phyloP scores from a whole-genome alignment of 768 basidiomycete species.

The Lentinula sp. region DNA sequence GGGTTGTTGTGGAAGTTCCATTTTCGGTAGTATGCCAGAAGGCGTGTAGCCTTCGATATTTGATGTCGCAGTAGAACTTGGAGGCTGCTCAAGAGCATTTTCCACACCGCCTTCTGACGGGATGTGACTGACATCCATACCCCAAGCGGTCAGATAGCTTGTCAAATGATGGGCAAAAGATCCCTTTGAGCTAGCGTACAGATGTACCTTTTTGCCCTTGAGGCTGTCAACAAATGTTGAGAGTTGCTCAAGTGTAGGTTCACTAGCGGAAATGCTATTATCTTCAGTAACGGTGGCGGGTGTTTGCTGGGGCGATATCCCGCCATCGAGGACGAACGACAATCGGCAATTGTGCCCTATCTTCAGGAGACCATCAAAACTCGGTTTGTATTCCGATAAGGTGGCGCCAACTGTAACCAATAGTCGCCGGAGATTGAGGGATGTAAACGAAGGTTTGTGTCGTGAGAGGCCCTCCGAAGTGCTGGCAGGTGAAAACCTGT shows the following conservation, averaged over 20 bases:
- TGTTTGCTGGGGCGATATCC: conserved; percentile 39
- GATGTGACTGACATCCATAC: conserved; percentile 85
- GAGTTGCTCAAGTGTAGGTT: conserved; percentile 80
- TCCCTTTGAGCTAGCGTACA: conserved; percentile 84
- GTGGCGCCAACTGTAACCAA: conserved; percentile 53
- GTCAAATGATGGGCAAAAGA: conserved; percentile 91
- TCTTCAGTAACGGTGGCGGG: conserved; percentile 34
- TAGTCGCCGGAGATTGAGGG: conserved; percentile 54
- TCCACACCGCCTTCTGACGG: conserved; percentile 55
- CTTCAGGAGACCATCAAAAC: conserved; percentile 33
- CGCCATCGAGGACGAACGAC: conserved; percentile 55
- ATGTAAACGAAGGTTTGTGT: conserved; percentile 32
- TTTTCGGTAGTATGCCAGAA: conserved; percentile 12
- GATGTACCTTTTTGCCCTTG: conserved; percentile 73
- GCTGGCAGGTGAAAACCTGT: conserved; percentile 30
- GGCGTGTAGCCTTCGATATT: conserved; percentile 7
- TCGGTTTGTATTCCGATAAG: conserved; percentile 28
- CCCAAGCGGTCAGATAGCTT: conserved; percentile 91
- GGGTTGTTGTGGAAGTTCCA: conserved; percentile 15
- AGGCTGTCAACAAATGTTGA: conserved; percentile 74
- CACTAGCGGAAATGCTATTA: conserved; percentile 50
- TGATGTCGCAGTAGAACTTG: conserved; percentile 5
- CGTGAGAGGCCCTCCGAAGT: conserved; percentile 28
- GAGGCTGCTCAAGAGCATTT: conserved; percentile 17
- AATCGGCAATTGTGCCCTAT: conserved; percentile 62